phyloP scores from a whole-genome alignment of 257 asterid genomes.

The Thymus quinquecostatus region DNA sequence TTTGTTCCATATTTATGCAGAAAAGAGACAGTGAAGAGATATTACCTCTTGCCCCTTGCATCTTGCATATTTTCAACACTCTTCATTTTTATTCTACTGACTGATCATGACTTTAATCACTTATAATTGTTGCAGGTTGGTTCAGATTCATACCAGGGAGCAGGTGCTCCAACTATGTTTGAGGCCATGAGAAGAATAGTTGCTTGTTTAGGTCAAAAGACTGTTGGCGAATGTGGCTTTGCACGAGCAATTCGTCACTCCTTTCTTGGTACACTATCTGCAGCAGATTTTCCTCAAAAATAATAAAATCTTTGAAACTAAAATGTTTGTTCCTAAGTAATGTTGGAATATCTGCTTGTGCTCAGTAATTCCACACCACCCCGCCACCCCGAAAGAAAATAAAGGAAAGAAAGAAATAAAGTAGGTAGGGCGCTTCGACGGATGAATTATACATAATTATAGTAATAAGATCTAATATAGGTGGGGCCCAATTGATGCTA shows the following conservation, averaged over 20 bases:
- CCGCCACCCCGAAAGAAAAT: not conserved
- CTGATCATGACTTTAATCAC: conserved; percentile 25
- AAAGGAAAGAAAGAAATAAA: not conserved
- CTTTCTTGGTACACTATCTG: conserved; percentile 72
- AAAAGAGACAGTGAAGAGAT: conserved; percentile 14
- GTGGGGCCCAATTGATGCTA: conserved; percentile 17
- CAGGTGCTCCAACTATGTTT: conserved; percentile 98
- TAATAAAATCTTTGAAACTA: not conserved
- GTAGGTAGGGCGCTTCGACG: not conserved
- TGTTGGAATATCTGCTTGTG: not conserved
- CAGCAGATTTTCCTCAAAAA: conserved; percentile 23
- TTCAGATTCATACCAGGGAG: conserved; percentile 97
- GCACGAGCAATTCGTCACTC: conserved; percentile 80
- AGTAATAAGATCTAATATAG: conserved; percentile 16
- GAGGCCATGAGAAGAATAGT: conserved; percentile 90
- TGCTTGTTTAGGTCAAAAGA: conserved; percentile 61
- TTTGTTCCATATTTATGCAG: conserved; percentile 23
- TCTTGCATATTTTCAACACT: conserved; percentile 9
- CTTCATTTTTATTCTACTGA: not conserved
- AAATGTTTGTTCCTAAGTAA: not conserved
- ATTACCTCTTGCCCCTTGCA: conserved; percentile 14
- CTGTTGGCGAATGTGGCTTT: conserved; percentile 69
- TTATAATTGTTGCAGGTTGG: conserved; percentile 69
- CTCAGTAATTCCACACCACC: not conserved
- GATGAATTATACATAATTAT: not conserved